Percentiles rank a stretch among this genome's conserved stretches.
Conservation (phyloP, 2,329 filamentous ascomycete species). For the Nectriaceae sp. region DNA sequence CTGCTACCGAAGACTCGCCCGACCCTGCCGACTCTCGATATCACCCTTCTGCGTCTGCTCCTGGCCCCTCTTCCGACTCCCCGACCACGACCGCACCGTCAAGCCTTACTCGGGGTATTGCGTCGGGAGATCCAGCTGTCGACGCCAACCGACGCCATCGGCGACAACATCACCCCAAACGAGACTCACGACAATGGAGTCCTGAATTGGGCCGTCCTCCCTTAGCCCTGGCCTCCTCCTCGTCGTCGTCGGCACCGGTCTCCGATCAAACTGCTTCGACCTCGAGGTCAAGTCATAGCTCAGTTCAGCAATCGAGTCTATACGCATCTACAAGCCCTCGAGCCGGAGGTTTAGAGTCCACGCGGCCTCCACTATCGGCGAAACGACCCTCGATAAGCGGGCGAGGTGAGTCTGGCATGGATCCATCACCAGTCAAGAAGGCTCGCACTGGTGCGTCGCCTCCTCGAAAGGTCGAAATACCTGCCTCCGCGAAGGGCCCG, state of each 20-base stretch:
- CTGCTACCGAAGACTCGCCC: background rate
- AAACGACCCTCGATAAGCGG: constrained; percentile 28
- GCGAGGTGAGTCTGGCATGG: constrained; percentile 32
- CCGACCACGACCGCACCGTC: constrained; percentile 3
- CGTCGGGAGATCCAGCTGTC: background rate
- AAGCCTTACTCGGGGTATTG: background rate
- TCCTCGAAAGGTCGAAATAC: constrained; percentile 47
- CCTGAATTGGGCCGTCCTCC: constrained; percentile 11
- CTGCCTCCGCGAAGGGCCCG: constrained; percentile 22
- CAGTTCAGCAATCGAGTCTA: constrained; percentile 23
- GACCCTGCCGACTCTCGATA: background rate
- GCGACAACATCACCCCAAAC: constrained; percentile 2
- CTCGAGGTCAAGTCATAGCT: constrained; percentile 14
- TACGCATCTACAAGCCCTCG: constrained; percentile 16
- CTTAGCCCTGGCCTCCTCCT: constrained; percentile 16
- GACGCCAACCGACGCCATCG: background rate
- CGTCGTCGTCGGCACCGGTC: background rate
- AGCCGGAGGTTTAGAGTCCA: constrained; percentile 17
- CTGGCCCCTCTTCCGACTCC: constrained; percentile 13
- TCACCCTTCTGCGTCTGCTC: constrained; percentile 15
- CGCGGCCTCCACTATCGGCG: constrained; percentile 17
- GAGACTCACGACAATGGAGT: constrained; percentile 8
- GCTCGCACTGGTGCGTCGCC: constrained; percentile 48
- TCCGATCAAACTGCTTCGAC: background rate
- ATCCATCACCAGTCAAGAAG: constrained; percentile 47